These are phyloP conservation scores for Dactylellina sp. DNA, from an alignment of 2,329 filamentous ascomycete genomes.

Conservation along the genomic window DNA sequence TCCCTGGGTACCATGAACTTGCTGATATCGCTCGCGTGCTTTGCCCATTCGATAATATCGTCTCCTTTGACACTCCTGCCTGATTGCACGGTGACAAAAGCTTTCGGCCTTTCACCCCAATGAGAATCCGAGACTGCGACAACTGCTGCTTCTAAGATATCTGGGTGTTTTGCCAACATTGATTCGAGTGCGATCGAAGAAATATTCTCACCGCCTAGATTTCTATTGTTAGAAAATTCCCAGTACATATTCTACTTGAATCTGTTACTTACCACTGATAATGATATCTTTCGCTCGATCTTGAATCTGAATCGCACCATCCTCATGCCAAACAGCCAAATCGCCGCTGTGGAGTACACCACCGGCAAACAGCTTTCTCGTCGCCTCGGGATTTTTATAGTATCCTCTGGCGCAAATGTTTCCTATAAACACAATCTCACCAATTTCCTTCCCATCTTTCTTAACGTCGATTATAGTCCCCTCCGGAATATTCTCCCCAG, in stretches of 20 bases:
- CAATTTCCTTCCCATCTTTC: slow-evolving; percentile 79
- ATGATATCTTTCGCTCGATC: slow-evolving; percentile 98
- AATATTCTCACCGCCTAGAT: slow-evolving; percentile 90
- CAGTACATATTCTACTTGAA: background rate
- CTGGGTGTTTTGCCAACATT: slow-evolving; percentile 87
- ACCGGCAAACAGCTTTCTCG: slow-evolving; percentile 85
- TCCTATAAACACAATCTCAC: slow-evolving; percentile 79
- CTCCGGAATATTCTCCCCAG: slow-evolving; percentile 67
- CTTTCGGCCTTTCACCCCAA: slow-evolving; percentile 97
- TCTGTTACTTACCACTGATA: slow-evolving; percentile 79
- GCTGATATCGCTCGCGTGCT: slow-evolving; percentile 81
- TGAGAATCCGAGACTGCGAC: slow-evolving; percentile 87
- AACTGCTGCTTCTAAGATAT: slow-evolving; percentile 90
- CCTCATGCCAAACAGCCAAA: slow-evolving; percentile 89
- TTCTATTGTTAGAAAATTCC: slow-evolving; percentile 21
- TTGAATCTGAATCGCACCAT: slow-evolving; percentile 89
- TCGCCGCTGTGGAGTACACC: slow-evolving; percentile 91
- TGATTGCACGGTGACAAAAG: slow-evolving; percentile 83
- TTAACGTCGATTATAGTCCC: slow-evolving; percentile 75
- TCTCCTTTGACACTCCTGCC: slow-evolving; percentile 72
- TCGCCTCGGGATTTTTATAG: slow-evolving; percentile 88
- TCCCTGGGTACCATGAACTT: slow-evolving; percentile 86
- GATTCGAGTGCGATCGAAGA: slow-evolving; percentile 91
- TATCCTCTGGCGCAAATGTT: slow-evolving; percentile 95
- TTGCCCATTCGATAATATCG: slow-evolving; percentile 88